Base-by-base conservation (phyloP, 495 filamentous ascomycete species). In the Bombardia bombarda region DNA sequence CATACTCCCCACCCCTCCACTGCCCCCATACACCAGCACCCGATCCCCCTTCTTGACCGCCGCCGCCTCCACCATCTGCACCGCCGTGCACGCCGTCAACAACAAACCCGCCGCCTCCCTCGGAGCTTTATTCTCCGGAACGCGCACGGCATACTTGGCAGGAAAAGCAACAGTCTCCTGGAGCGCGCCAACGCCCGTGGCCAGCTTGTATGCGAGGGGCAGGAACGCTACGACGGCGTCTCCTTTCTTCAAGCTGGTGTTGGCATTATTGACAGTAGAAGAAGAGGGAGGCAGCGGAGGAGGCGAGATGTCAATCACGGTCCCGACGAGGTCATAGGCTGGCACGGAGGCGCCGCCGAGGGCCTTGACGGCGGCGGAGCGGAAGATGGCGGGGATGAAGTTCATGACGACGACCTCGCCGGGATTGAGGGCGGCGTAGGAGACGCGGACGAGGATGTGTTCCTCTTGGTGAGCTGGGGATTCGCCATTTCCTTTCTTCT, bases 391-490 rank as follows among this genome's bases (percentile, higher is more conserved):
- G 13, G 67, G 68, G 12, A 62, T 33, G 35, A 62, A 31, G 20
- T 50, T 30, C 46, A 67, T 59, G 38, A 58, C 34, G 28, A 70
- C 50, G 13, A 56, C 47, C n/a, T 52, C 60, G 43, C 58, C 66
- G 14, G 66, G 63, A 53, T 66, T 66, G 38, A 72, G 61, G 25
- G 61, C 55, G 4, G 63, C 57, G 52, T 68, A 53, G 41, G 53
- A 45, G 23, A 67, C 46, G 37, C 53, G 51, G 41, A 72, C 38
- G 19, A 65, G 59, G 42, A 70, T 46, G 25, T 43, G 47, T 41
- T 57, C 49, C 43, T 54, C 46, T 16, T 34, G 20, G 4, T 7
- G 23, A 3, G 23, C 14, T 36, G 48, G 23, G 5, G 34, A 12
- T 18, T 30, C 26, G 26, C 26, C 26, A 30, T 7, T 7, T 12